Conservation (phyloP, 768 basidiomycete species). For the Amanita molliuscula region DNA sequence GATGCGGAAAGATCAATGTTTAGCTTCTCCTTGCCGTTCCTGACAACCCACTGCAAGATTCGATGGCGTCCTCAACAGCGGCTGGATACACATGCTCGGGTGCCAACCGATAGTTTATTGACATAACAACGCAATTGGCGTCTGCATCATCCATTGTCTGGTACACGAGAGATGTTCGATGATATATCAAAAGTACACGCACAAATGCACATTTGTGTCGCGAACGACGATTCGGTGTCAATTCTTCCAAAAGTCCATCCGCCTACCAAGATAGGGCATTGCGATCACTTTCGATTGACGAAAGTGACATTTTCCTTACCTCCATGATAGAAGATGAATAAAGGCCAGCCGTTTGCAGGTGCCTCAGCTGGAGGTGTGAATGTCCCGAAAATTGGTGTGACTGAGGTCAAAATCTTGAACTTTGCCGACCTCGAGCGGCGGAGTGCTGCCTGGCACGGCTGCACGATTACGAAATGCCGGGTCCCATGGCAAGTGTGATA, state of each 20-base stretch:
- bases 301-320: constrained; percentile 27
- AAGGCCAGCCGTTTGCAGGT: constrained; percentile 56
- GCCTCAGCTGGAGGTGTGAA: constrained; percentile 49
- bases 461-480: constrained; percentile 42
- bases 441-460: constrained; percentile 46
- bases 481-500: constrained; percentile 56
- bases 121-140: constrained; percentile 50
- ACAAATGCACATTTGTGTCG: constrained; percentile 52
- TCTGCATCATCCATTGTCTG: constrained; percentile 20
- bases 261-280: constrained; percentile 25
- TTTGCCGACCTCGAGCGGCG: constrained; percentile 43
- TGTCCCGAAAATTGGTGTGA: constrained; percentile 43
- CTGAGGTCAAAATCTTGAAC: constrained; percentile 42
- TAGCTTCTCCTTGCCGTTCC: constrained; percentile 35
- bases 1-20: constrained; percentile 39
- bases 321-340: constrained; percentile 67
- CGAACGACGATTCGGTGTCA: constrained; percentile 47
- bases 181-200: constrained; percentile 10
- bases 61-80: constrained; percentile 63
- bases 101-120: constrained; percentile 63
- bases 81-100: constrained; percentile 65
- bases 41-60: constrained; percentile 53
- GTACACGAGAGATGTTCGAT: not conserved
- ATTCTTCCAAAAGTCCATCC: constrained; percentile 73
- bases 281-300: not conserved